Conservation (phyloP, 2,329 filamentous ascomycete genomes). For the Lachnellula arida region DNA sequence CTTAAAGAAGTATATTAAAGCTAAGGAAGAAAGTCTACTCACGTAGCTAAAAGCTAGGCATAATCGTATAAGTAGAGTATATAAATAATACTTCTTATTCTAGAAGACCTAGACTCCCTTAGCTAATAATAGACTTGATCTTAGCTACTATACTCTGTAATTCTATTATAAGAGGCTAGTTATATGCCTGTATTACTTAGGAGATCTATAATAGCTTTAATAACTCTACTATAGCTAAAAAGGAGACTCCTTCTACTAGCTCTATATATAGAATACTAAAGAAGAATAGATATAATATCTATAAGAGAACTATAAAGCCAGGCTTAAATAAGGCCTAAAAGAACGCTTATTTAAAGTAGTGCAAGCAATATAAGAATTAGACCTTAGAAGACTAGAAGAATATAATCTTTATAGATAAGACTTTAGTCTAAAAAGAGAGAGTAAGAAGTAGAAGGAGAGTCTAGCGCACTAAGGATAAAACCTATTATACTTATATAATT, state of each 20-base stretch:
- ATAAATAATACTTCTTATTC: background rate
- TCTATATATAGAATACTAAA: background rate
- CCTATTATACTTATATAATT: background rate
- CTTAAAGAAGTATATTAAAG: background rate
- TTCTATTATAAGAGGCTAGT: background rate
- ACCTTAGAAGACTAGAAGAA: background rate
- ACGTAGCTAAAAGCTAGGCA: background rate
- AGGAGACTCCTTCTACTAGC: background rate
- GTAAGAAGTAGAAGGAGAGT: background rate
- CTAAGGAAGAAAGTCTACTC: background rate
- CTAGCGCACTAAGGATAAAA: background rate
- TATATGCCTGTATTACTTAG: background rate
- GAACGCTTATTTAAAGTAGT: background rate
- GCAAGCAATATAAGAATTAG: background rate
- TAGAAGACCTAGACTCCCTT: too few species aligned
- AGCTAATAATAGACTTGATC: background rate
- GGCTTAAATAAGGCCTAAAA: background rate
- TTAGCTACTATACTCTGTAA: background rate
- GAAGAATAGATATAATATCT: background rate
- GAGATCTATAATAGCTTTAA: background rate
- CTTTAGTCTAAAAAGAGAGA: background rate
- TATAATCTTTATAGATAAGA: background rate
- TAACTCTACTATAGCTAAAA: background rate
- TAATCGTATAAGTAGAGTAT: background rate
- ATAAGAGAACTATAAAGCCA: background rate